phyloP scores from a whole-genome alignment of 208 protist species.

The Strigomonas culicis region DNA sequence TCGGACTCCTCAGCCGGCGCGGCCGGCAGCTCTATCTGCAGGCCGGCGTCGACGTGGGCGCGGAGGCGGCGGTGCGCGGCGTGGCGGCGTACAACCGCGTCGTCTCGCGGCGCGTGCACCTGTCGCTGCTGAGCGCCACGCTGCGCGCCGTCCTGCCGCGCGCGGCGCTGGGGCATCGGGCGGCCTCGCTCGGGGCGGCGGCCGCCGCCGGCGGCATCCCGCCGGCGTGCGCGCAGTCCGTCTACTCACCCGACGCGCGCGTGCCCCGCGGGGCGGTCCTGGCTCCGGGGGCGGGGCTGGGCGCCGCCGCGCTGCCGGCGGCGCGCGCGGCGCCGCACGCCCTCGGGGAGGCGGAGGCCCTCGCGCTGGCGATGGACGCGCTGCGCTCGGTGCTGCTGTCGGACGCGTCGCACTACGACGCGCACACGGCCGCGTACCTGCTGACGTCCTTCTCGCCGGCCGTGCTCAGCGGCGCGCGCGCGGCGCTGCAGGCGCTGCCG shows the following conservation, averaged over 20 bases:
- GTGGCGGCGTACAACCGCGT: not conserved
- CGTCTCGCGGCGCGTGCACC: not conserved
- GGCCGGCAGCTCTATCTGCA: not conserved
- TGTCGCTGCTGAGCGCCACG: not conserved
- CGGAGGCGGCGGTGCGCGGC: no score
- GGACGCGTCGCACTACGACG: slow-evolving; percentile 74
- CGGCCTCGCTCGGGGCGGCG: no score
- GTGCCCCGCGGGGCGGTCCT: not conserved
- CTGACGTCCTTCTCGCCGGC: slow-evolving; percentile 29
- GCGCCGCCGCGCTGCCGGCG: not conserved
- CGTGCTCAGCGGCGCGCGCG: slow-evolving; percentile 23
- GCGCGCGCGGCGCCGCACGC: no score
- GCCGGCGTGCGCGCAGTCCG: not conserved
- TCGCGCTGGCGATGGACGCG: slow-evolving; percentile 48
- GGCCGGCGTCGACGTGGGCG: not conserved
- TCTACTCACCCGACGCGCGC: not conserved
- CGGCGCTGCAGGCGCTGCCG: slow-evolving; percentile 24
- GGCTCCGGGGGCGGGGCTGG: not conserved
- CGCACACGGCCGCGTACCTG: slow-evolving; percentile 32
- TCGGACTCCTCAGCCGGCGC: not conserved
- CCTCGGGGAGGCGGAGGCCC: slow-evolving; percentile 2
- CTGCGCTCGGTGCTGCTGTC: slow-evolving; percentile 79
- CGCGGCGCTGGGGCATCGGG: no score
- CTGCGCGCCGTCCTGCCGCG: not conserved
- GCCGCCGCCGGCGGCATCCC: no score